Evolutionary conservation across 1,284 basidiomycete species (phyloP).

Genomic region (Neolentinus lepideus): DNA sequence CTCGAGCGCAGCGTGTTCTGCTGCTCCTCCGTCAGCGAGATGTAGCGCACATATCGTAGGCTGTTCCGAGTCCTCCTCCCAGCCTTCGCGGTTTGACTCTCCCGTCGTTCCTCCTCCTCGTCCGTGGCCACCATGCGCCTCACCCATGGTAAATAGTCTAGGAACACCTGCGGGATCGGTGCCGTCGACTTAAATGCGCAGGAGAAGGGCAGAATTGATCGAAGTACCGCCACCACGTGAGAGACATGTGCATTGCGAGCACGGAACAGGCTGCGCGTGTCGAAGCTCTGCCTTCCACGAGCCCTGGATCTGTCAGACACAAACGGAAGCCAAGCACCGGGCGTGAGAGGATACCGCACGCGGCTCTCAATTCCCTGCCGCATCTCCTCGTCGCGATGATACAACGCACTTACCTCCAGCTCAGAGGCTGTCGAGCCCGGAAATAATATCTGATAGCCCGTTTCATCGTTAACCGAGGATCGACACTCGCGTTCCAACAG

Average conservation of each 20-base stretch:
- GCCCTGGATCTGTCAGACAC: neutral
- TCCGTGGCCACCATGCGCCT: constrained; percentile 64
- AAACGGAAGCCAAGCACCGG: neutral
- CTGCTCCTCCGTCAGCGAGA: constrained; percentile 31
- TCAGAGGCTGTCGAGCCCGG: constrained; percentile 18
- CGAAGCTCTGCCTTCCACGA: constrained; percentile 20
- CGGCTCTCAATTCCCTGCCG: constrained; percentile 33
- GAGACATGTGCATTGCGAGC: constrained; percentile 36
- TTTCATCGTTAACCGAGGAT: constrained; percentile 47
- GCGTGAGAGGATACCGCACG: constrained; percentile 32
- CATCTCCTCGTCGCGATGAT: constrained; percentile 41
- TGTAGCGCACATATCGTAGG: constrained; percentile 32
- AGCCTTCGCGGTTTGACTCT: constrained; percentile 18
- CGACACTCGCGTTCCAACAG: neutral
- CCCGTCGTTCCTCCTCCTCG: constrained; percentile 37
- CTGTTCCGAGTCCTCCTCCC: constrained; percentile 47
- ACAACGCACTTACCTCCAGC: constrained; percentile 17
- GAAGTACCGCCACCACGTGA: constrained; percentile 35
- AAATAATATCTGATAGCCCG: constrained; percentile 42
- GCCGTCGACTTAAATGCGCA: constrained; percentile 23
- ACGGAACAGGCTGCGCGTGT: constrained; percentile 24
- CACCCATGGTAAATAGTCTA: constrained; percentile 72
- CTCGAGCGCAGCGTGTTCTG: constrained; percentile 20
- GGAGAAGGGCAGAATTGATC: constrained; percentile 29
- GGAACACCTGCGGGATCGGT: constrained; percentile 31